Evolutionary conservation across 2,329 filamentous ascomycete genomes (phyloP), one percentile per base, ranked within the genome.

Genomic region (Paecilomyces sp.): DNA sequence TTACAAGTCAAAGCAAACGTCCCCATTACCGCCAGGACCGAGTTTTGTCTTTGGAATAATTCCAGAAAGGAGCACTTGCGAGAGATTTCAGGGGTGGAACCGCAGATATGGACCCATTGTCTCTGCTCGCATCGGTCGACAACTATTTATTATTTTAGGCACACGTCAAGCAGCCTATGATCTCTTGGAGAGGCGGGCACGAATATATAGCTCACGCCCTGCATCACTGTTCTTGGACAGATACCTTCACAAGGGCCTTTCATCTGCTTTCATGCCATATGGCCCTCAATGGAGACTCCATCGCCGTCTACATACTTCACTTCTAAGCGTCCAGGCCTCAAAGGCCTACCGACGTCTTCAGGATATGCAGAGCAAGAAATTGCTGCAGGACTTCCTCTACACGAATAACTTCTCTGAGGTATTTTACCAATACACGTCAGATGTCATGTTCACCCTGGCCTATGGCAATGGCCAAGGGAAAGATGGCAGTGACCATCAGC

Each of bases 401-500:
- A 70, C 69, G 4, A 58, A 63, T 1, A 73, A 74, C 25, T 82
- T 80, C 71, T 79, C 80, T 61, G 74, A 76, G 55, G 70, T 76
- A 18, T 72, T 82, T 25, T 77, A 82, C 63, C 72, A 78, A 0
- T 83, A 80, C 62, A 80, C 80, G 0, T 75, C 77, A 1, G 79
- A 77, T 61, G 73, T 83, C 33, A 79, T 82, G 5, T 80, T 82
- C 61, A 79, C 76, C 4, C 77, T 82, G 3, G 74, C 79, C 3
- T 83, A 82, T 63, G 80, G 81, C 0, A 79, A 80, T 59, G 76
- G 80, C 6, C 63, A 59, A 25, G 62, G 64, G 57, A 77, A 82
- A 60, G 77, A 75, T 3, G 64, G 80, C 30, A 68, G 78, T 80
- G 33, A 79, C 79, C 54, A 72, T 68, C 33, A 74, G 77, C 51